These are phyloP conservation scores for Sclerotinia trifoliorum DNA, from an alignment of 2,329 filamentous ascomycete genomes.

Conservation along the genomic window DNA sequence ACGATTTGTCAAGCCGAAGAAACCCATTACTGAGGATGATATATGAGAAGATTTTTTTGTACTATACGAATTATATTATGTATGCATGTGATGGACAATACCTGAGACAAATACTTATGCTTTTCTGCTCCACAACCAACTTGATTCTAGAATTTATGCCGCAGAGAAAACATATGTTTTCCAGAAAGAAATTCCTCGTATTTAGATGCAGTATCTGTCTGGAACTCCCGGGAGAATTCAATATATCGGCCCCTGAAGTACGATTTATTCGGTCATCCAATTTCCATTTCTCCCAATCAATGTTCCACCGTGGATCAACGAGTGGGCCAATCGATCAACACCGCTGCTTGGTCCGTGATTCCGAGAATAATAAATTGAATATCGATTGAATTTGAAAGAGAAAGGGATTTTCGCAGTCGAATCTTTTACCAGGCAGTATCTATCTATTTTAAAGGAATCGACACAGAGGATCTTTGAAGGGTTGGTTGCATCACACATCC, in stretches of 20 bases:
- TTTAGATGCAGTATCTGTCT: background rate
- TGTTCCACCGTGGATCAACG: conserved; percentile 5
- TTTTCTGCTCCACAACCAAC: conserved; percentile 10
- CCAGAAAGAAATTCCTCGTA: background rate
- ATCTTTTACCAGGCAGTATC: too few relatives aligned
- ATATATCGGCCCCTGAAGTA: conserved; percentile 12
- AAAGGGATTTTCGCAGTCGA: background rate
- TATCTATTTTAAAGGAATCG: background rate
- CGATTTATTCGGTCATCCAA: conserved; percentile 6
- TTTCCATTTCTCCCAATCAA: conserved; percentile 1
- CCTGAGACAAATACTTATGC: background rate
- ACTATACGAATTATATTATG: conserved; percentile 7
- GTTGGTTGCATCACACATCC: background rate
- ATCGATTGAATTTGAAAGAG: background rate
- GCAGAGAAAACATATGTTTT: background rate
- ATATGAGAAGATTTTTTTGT: conserved; percentile 23
- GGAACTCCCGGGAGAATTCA: background rate
- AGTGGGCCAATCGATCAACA: conserved; percentile 16
- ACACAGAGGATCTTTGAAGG: background rate
- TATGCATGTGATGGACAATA: background rate
- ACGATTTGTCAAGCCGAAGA: conserved; percentile 41
- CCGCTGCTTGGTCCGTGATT: conserved; percentile 10
- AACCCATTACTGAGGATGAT: conserved; percentile 38
- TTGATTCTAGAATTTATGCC: conserved; percentile 4
- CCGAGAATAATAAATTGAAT: background rate